A percentile compares a stretch with the other conserved stretches of the same genome.
These are phyloP conservation scores for Dioscorea zingiberensis DNA, from an alignment of 106 monocot species.

Conservation along the genomic window DNA sequence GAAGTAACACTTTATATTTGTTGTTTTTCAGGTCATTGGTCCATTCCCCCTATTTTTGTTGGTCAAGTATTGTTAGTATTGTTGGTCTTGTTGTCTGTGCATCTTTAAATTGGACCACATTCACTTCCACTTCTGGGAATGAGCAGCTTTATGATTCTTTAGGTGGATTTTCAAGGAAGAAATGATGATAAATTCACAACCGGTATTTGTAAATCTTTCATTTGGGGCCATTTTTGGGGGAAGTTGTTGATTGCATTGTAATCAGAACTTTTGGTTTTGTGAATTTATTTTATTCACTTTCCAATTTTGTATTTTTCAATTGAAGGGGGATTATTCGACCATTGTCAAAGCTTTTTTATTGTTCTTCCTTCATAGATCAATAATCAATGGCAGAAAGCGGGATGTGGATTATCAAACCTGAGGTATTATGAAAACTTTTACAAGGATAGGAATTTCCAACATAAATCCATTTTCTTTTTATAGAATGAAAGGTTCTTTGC, in stretches of 20 bases:
- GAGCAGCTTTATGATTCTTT: no score
- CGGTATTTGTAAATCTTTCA: background rate
- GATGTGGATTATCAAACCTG: slow-evolving; percentile 57
- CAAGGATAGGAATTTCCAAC: no score
- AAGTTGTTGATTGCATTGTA: background rate
- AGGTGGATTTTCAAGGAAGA: no score
- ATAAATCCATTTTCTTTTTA: background rate
- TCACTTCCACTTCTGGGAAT: background rate
- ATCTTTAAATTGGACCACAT: no score
- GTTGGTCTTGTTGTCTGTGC: no score
- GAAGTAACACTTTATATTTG: no score
- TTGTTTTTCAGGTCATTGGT: no score
- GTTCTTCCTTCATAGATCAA: background rate
- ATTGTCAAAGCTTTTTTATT: background rate
- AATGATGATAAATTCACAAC: no score
- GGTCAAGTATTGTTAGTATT: no score
- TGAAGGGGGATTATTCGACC: no score
- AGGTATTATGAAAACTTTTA: slow-evolving; percentile 28
- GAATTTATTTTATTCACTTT: background rate
- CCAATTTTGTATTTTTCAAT: background rate
- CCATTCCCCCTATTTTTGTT: no score
- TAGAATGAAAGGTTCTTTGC: no score
- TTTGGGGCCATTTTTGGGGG: background rate
- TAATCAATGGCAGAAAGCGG: slow-evolving; percentile 37
- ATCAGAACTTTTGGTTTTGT: background rate